Evolutionary conservation across 495 filamentous ascomycete species (phyloP).

Genomic region (Penicillium daleae): DNA sequence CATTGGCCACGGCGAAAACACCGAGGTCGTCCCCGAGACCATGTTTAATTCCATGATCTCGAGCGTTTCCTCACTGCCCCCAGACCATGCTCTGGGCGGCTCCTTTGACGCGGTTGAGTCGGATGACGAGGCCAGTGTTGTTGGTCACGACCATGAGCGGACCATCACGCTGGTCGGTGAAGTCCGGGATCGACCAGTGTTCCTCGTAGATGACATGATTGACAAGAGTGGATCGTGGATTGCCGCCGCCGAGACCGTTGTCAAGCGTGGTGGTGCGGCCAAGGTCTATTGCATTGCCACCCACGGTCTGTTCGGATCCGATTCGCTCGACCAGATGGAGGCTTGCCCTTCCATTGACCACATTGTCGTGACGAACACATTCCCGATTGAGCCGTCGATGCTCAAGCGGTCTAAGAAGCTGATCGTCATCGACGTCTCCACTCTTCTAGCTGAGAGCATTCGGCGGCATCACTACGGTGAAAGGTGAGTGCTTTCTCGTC

Average conservation of each 20-base stretch:
- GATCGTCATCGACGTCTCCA: constrained; percentile 84
- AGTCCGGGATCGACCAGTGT: constrained; percentile 80
- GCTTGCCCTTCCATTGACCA: constrained; percentile 88
- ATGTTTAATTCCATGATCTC: constrained; percentile 72
- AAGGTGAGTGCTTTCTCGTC: constrained; percentile 46
- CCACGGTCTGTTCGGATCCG: constrained; percentile 88
- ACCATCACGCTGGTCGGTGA: constrained; percentile 97
- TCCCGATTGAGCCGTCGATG: constrained; percentile 80
- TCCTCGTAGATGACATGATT: constrained; percentile 99
- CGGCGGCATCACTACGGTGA: constrained; percentile 90
- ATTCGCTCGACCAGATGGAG: constrained; percentile 89
- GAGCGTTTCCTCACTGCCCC: constrained; percentile 54
- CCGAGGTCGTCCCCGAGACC: constrained; percentile 56
- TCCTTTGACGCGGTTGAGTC: constrained; percentile 77
- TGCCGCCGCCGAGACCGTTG: constrained; percentile 95
- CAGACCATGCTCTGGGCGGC: constrained; percentile 75
- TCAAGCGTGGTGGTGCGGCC: constrained; percentile 87
- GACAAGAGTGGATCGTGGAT: constrained; percentile 97
- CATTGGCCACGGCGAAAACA: constrained; percentile 37
- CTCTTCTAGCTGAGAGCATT: constrained; percentile 87
- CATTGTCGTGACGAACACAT: constrained; percentile 96
- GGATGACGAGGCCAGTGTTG: constrained; percentile 84
- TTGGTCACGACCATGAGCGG: constrained; percentile 75
- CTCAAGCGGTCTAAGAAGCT: constrained; percentile 76
- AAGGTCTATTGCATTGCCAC: constrained; percentile 98